Base-by-base conservation (phyloP, 228 moss, liverwort and hornwort genomes). In the Sphagnum fallax region DNA sequence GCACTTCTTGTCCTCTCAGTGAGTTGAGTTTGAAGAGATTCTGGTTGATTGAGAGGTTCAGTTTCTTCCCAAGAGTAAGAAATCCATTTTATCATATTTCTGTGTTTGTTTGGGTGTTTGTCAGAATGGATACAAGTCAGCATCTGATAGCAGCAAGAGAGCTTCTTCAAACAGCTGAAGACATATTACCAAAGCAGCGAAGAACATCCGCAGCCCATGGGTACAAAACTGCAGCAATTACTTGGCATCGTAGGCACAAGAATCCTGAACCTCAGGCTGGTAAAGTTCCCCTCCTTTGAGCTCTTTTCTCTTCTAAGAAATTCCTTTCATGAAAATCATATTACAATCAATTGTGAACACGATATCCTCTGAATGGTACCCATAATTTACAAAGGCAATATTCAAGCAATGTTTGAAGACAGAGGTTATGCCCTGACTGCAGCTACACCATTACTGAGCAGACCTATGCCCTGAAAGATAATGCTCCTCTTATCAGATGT, bases 41-140 rank as follows among this genome's bases (percentile, higher is more conserved):
- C 12, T 67, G 16, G 9, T 50, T 9, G 49, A 50, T 1, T 18
- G 10, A 8, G 51, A 50, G 47, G 14, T 67, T 47, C 67, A 67
- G 9, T 11, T 60, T 60, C 15, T 11, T 15, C 11, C 11, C 12
- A 60, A 60, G 32, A 32, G 32, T 32, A 2, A 32, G 32, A 32
- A 32, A 32, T 32, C 32, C 32, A 32, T 32, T 32, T 32, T 32
- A 32, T 2, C 32, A 32, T 32, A 32, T 32, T 32, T 32, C 32
- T 32, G 0, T 32, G 32, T 32, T 32, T 32, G 32, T 32, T 32
- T 32, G 32, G 32, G 32, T 32, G 32, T 32, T 32, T 61, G 61
- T 69, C 91, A 97, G 93, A 66, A 76, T 91, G 83, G 90, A 93
- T 74, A 87, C 88, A 60, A 78, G 72, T 77, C 86, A 81, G 72